These are phyloP conservation scores for Xylaria hypoxylon DNA, from an alignment of 2,329 filamentous ascomycete species.

Conservation along the genomic window DNA sequence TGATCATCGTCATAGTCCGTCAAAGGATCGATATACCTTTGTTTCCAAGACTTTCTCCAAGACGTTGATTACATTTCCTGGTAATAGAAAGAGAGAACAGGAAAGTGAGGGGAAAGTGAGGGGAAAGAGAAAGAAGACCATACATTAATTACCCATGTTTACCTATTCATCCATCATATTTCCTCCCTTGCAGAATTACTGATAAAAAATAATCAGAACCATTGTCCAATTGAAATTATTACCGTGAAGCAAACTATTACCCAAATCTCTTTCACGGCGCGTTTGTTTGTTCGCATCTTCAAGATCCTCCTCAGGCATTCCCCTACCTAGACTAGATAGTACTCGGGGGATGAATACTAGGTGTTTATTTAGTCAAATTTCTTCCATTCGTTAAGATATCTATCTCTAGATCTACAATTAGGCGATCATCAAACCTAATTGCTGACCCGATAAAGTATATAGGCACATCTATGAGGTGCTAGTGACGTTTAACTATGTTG, in stretches of 20 bases:
- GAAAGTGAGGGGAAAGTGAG: too few relatives aligned
- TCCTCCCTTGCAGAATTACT: too few relatives aligned
- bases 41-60: background rate
- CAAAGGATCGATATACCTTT: slow-evolving; percentile 8
- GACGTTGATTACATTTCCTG: background rate
- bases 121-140: too few relatives aligned
- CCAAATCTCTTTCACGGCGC: background rate
- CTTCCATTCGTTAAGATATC: background rate
- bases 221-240: background rate
- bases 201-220: background rate
- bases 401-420: background rate
- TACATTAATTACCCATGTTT: too few relatives aligned
- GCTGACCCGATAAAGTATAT: background rate
- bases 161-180: too few relatives aligned
- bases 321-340: too few relatives aligned
- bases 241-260: background rate
- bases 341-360: background rate
- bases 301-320: too few relatives aligned
- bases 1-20: background rate
- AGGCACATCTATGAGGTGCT: too few relatives aligned
- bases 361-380: background rate
- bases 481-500: too few relatives aligned
- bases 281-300: too few relatives aligned
- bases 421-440: background rate
- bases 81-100: background rate